Base-by-base conservation (phyloP, 345 rosid species). In the Bruguiera gymnorhiza region DNA sequence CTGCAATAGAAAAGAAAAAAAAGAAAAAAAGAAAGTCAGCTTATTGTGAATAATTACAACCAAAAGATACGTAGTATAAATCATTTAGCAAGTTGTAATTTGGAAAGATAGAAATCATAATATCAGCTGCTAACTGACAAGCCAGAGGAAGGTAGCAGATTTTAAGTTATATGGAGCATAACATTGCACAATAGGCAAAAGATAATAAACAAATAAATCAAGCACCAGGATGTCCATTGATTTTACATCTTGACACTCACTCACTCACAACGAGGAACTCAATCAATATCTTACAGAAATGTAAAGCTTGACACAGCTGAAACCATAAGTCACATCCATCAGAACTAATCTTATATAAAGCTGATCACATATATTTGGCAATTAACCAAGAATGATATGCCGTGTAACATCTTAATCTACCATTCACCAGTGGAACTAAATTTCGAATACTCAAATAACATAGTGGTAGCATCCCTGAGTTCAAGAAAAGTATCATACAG, bases 401-500 rank as follows among this genome's bases (percentile, higher is more conserved):
- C 60, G 23, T 55, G 5, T 55, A 55, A 55, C 60, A 55, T 55
- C 50, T 43, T 43, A 43, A 55, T n/a, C 24, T 23, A 13, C 6
- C 3, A 55, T 23, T 55, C 29, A 26, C 4, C 24, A 13, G 60
- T 23, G 15, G 6, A 18, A 23, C 57, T 53, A 53, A 53, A 7
- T n/a, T 53, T n/a, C 9, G 29, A 23, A 23, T 19, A 9, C 15
- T 23, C 29, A 21, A 26, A 55, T 8, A 55, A 21, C 24, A 55
- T 8, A 55, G 29, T 15, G 8, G 29, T 23, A 55, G 60, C 23
- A 55, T 55, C 21, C 16, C 60, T 53, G 71, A 80, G 75, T 65
- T 63, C 46, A 70, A 69, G 76, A 75, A 55, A 77, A 80, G 70
- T 72, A 66, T 75, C 95, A 72, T 89, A 94, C 98, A 71, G 97